A percentile compares a stretch with the other conserved stretches of the same genome.
phyloP scores from a whole-genome alignment of 192 early-diverging fungal species.

The Podila clonocystis region DNA sequence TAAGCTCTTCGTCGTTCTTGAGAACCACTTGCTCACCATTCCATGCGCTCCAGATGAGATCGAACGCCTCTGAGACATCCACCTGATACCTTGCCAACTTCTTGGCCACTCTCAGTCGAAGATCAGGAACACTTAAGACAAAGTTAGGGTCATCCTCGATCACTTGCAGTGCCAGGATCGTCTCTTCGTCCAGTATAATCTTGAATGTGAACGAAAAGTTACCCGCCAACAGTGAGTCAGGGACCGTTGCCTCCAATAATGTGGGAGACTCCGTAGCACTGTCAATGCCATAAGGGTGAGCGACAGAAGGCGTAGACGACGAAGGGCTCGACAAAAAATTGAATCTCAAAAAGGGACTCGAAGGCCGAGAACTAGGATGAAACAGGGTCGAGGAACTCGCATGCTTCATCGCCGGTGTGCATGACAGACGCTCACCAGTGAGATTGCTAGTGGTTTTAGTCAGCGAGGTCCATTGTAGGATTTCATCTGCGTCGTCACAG shows the following conservation, averaged over 20 bases:
- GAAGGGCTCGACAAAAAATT: not conserved
- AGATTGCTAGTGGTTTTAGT: no score
- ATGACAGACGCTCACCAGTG: not conserved
- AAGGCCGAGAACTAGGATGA: not conserved
- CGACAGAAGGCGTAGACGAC: no score
- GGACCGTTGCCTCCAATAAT: not conserved
- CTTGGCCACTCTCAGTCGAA: constrained; percentile 9
- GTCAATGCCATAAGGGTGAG: not conserved
- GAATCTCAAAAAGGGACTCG: not conserved
- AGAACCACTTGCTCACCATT: constrained; percentile 7
- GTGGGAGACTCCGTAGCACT: not conserved
- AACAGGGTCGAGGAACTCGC: not conserved
- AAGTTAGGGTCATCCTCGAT: constrained; percentile 4
- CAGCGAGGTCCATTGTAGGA: no score
- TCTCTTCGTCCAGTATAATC: constrained; percentile 16
- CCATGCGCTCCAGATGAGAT: constrained; percentile 21
- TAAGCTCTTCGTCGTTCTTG: constrained; percentile 33
- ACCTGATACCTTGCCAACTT: constrained; percentile 14
- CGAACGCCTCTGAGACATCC: constrained; percentile 14
- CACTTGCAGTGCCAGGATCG: constrained; percentile 24
- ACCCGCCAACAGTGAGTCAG: not conserved
- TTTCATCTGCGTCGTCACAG: not conserved
- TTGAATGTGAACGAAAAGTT: constrained; percentile 15
- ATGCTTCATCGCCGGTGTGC: not conserved
- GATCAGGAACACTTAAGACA: constrained; percentile 18